Base-by-base conservation (phyloP, 441 rosid genomes). In the Bocquillonia castaneifolia region DNA sequence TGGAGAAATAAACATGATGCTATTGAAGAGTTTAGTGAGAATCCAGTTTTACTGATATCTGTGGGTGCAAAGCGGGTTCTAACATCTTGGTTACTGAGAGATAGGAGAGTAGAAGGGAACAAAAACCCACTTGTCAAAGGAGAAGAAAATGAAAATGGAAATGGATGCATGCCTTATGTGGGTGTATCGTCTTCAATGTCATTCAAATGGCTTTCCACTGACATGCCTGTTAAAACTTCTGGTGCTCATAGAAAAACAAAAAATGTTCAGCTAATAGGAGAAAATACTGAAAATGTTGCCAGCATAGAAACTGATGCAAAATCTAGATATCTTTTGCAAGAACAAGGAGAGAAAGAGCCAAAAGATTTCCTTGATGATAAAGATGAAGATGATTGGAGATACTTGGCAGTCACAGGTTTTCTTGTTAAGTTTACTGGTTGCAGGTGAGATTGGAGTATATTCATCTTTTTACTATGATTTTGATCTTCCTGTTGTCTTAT, bases 141-240 rank as follows among this genome's bases (percentile, higher is more conserved):
- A 58, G 74, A 71, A 61, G 59, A 48, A 28, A 25, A 57, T 20
- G 54, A 44, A 44, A 42, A 53, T 66, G 79, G 59, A 70, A 78
- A 71, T 74, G 83, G 73, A 29, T 67, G 26, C 47, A 32, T 40
- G 25, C 63, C 63, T 68, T 65, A 79, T 51, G 44, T 75, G 40
- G 69, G 64, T 67, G 77, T 54, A 25, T 79, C 80, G 64, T 78
- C 92, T 68, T 78, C 91, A 76, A 75, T 94, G 81, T 90, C 96
- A 56, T 94, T 90, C 73, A 92, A 86, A 70, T 94, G 99, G 99
- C 97, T 94, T 74, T 87, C 98, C 64, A 86, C 98, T 42, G 96
- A 92, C 83, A 88, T 88, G 93, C 98, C 99, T 47, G 72, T 82
- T 53, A 92, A 83, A 83, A 77, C 68, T 64, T 82, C 83, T 48